Conservation (phyloP, 1,139 yeast species). For the Trichomonascaceae sp. region DNA sequence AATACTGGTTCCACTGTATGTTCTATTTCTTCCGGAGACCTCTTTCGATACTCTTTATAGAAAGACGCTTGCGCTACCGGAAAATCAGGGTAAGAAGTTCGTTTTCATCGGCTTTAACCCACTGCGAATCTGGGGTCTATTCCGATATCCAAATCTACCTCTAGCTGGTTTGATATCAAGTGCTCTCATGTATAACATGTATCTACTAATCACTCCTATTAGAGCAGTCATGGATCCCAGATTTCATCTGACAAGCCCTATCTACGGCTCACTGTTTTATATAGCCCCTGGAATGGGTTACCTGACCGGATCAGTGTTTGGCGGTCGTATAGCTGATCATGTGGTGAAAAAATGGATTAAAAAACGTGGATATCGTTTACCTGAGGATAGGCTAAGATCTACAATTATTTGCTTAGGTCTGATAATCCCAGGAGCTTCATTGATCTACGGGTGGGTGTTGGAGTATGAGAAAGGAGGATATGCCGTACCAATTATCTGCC, state of each 20-base stretch:
- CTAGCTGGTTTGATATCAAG: conserved; percentile 42
- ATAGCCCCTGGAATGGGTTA: conserved; percentile 51
- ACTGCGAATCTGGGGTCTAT: conserved; percentile 36
- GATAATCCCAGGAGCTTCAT: conserved; percentile 37
- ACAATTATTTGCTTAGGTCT: conserved; percentile 37
- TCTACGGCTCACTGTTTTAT: conserved; percentile 46
- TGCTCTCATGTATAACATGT: conserved; percentile 44
- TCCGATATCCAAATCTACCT: conserved; percentile 39
- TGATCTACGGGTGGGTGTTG: conserved; percentile 50
- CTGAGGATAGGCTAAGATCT: conserved; percentile 47
- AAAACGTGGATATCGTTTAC: conserved; percentile 41
- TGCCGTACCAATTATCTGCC: conserved; percentile 45
- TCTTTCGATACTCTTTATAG: conserved; percentile 30
- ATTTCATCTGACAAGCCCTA: conserved; percentile 41
- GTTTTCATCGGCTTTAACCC: conserved; percentile 43
- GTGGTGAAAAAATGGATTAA: conserved; percentile 40
- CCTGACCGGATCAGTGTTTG: conserved; percentile 42
- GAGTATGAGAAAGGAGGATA: conserved; percentile 47
- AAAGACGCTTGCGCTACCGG: conserved; percentile 35
- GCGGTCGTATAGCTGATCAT: conserved; percentile 47
- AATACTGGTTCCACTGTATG: conserved; percentile 20
- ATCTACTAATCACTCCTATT: conserved; percentile 47
- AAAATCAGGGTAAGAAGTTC: conserved; percentile 30
- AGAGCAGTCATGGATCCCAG: conserved; percentile 50
- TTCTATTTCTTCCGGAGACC: conserved; percentile 65